Percentiles rank a stretch among this genome's conserved stretches.
Evolutionary conservation across 352 stramenopile species (phyloP).

Genomic region (Blastocystis sp.): DNA sequence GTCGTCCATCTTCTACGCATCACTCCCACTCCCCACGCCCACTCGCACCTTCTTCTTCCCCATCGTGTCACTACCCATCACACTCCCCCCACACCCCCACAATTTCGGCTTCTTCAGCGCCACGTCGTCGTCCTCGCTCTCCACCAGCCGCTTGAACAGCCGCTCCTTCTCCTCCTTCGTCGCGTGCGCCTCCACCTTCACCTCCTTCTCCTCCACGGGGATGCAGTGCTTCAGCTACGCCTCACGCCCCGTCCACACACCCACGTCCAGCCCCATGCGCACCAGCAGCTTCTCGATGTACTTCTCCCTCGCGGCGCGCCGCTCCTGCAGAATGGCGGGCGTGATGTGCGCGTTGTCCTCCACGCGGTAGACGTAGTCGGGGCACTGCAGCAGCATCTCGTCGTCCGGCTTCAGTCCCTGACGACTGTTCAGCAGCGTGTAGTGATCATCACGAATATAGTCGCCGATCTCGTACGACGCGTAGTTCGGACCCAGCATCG

Average conservation of each 20-base stretch:
- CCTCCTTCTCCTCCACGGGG: conserved; percentile 29
- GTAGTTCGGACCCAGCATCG: conserved; percentile 59
- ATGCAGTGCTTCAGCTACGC: conserved; percentile 60
- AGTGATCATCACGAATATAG: conserved; percentile 41
- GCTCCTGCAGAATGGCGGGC: conserved; percentile 25
- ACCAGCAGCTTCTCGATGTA: conserved; percentile 41
- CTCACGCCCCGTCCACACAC: background rate
- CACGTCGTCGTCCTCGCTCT: conserved; percentile 34
- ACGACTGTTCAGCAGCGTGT: conserved; percentile 23
- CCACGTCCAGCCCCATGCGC: conserved; percentile 40
- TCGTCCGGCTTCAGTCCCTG: conserved; percentile 39
- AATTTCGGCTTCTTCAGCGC: background rate
- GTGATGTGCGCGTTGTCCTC: conserved; percentile 38
- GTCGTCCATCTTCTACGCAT: background rate
- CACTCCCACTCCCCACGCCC: background rate
- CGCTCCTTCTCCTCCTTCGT: conserved; percentile 18
- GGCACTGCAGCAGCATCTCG: conserved; percentile 34
- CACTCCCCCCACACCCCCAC: background rate
- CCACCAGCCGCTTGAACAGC: background rate
- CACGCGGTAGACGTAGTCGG: conserved; percentile 12
- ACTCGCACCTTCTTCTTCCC: conserved; percentile 8
- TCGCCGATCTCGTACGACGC: conserved; percentile 53
- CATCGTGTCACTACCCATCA: conserved; percentile 16
- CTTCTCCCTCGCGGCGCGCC: conserved; percentile 27
- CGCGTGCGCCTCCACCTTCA: background rate